A percentile compares a stretch with the other conserved stretches of the same genome.
Conservation (phyloP, 1,284 basidiomycete genomes). For the Mycena sp. region DNA sequence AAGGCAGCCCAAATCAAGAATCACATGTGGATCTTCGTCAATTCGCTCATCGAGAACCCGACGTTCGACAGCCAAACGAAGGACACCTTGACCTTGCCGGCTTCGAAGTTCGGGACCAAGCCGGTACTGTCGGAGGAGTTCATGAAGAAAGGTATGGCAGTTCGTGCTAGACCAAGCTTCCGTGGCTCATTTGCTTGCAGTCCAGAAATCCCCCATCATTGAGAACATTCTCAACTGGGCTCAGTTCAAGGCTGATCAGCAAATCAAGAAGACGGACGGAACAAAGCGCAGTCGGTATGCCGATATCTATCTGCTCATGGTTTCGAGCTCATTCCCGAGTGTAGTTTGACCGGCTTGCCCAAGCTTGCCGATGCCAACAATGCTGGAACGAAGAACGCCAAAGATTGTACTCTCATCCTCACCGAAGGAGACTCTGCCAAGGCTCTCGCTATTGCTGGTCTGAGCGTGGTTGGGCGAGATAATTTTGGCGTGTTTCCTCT, state of each 20-base stretch:
- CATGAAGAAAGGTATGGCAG: conserved; percentile 88
- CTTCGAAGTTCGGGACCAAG: conserved; percentile 92
- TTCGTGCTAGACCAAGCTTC: conserved; percentile 3
- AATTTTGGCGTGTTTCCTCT: conserved; percentile 98
- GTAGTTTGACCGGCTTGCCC: conserved; percentile 87
- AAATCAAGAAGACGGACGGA: conserved; percentile 98
- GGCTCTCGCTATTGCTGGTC: conserved; percentile 93
- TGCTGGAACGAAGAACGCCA: conserved; percentile 87
- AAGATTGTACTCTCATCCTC: conserved; percentile 93
- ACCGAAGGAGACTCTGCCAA: conserved; percentile 99
- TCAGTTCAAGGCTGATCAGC: conserved; percentile 95
- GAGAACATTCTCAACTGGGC: conserved; percentile 97
- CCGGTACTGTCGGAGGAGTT: conserved; percentile 90
- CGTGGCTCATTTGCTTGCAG: conserved; percentile 52
- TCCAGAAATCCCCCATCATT: conserved; percentile 90
- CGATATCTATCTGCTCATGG: conserved; percentile 38
- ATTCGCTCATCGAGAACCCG: conserved; percentile 96
- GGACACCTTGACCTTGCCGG: conserved; percentile 91
- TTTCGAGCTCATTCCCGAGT: background rate
- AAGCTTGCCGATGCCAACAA: conserved; percentile 99
- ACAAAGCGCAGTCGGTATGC: conserved; percentile 89
- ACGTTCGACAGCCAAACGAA: conserved; percentile 99
- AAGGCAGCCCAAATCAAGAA: conserved; percentile 96
- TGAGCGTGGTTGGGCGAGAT: conserved; percentile 95
- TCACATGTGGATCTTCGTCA: conserved; percentile 99